These are phyloP conservation scores for Blastocystis sp. DNA, from an alignment of 352 stramenopile genomes.

Conservation along the genomic window DNA sequence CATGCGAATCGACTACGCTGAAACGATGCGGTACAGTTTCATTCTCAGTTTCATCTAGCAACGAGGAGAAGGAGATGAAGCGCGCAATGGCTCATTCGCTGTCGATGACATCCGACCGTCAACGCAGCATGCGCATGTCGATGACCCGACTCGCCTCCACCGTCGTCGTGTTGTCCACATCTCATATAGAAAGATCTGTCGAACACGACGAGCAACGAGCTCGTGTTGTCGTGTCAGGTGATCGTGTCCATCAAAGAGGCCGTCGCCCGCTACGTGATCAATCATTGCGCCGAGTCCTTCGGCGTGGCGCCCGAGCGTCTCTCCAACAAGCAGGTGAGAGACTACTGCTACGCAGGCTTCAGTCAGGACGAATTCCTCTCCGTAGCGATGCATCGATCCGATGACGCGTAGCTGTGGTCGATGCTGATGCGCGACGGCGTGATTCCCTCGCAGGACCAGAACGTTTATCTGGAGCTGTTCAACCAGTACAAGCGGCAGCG, in stretches of 20 bases:
- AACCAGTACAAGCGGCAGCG: background rate
- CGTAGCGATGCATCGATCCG: background rate
- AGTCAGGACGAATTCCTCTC: background rate
- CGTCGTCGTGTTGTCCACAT: background rate
- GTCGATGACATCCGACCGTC: background rate
- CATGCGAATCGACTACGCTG: background rate
- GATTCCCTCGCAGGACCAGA: background rate
- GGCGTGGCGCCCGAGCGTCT: background rate
- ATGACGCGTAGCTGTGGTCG: background rate
- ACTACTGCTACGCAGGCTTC: conserved; percentile 26
- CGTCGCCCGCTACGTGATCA: background rate
- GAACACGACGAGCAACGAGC: background rate
- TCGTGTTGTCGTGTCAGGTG: background rate
- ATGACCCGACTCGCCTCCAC: background rate
- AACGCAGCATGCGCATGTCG: background rate
- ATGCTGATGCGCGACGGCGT: background rate
- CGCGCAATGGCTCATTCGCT: background rate
- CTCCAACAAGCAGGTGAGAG: background rate
- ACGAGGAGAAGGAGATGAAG: background rate
- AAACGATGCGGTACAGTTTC: background rate
- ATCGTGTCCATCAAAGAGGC: background rate
- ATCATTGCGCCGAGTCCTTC: background rate
- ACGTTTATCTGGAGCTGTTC: background rate
- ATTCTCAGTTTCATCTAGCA: background rate
- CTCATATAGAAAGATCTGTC: background rate